Percentiles rank a stretch among this genome's conserved stretches.
Evolutionary conservation across 129 eudicot species (phyloP).

Genomic region (Lonicera japonica): DNA sequence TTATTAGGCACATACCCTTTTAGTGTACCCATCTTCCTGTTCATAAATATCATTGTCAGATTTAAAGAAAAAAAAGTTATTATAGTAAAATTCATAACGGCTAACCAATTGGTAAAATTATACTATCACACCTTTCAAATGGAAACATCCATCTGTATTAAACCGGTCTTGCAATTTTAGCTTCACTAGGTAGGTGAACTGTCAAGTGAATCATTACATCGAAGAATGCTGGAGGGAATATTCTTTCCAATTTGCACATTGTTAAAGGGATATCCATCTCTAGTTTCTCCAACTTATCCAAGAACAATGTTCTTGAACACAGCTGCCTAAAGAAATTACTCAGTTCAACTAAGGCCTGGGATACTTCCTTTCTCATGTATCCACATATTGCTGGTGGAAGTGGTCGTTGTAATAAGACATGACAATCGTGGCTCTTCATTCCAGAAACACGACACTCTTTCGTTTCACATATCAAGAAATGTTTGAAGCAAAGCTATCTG

Average conservation of each 20-base stretch:
- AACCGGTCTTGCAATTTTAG: slow-evolving; percentile 2
- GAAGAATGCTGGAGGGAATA: slow-evolving; percentile 8
- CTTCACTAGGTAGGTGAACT: slow-evolving; percentile 6
- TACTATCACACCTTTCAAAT: slow-evolving; percentile 7
- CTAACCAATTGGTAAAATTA: too few species aligned
- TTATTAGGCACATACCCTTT: neutral
- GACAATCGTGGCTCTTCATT: too few species aligned
- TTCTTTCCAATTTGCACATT: slow-evolving; percentile 1
- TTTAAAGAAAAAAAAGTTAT: too few species aligned
- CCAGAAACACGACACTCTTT: too few species aligned
- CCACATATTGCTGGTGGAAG: neutral
- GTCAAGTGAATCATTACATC: slow-evolving; percentile 15
- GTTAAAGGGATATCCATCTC: neutral
- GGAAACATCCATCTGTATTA: slow-evolving; percentile 14
- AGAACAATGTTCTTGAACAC: neutral
- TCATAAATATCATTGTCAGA: too few species aligned
- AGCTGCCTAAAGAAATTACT: neutral
- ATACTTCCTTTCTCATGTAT: neutral
- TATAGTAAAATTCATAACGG: too few species aligned
- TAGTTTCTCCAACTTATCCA: neutral
- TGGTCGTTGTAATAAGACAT: too few species aligned
- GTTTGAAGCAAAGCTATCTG: too few species aligned
- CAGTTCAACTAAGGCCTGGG: neutral
- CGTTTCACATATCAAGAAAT: too few species aligned
- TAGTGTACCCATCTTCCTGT: too few species aligned